Conservation (phyloP, 148 eudicot genomes). For the Arctostaphylos glauca region DNA sequence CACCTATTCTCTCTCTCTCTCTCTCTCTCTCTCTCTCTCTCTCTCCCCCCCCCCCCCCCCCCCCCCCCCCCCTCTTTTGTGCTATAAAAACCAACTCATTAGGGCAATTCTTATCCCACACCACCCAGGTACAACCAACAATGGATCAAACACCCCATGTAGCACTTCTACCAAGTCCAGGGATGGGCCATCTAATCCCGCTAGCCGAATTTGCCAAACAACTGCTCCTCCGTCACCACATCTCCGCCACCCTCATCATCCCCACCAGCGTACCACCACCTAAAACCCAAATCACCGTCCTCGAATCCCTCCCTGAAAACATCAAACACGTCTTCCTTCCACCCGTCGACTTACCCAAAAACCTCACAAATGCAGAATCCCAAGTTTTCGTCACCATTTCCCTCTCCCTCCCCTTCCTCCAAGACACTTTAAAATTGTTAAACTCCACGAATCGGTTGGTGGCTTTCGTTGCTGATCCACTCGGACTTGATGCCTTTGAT, state of each 20-base stretch:
- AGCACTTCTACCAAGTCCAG: constrained; percentile 51
- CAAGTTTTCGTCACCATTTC: neutral
- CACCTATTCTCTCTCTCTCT: too few relatives aligned
- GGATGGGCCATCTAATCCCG: constrained; percentile 63
- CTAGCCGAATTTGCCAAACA: constrained; percentile 35
- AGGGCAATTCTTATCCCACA: too few relatives aligned
- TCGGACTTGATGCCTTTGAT: constrained; percentile 15
- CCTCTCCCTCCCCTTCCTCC: neutral
- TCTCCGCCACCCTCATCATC: constrained; percentile 38
- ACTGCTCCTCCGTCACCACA: constrained; percentile 19
- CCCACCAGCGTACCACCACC: too few relatives aligned
- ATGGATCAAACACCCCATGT: constrained; percentile 31
- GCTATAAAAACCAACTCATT: too few relatives aligned
- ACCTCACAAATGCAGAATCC: neutral
- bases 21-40: too few relatives aligned
- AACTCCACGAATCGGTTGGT: neutral
- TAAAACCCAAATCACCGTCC: constrained; percentile 23
- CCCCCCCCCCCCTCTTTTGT: too few relatives aligned
- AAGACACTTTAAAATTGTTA: neutral
- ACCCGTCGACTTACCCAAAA: neutral
- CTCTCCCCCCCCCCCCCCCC: too few relatives aligned
- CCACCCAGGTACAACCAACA: too few relatives aligned
- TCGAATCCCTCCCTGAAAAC: constrained; percentile 32
- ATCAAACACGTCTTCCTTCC: constrained; percentile 18
- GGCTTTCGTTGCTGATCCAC: constrained; percentile 9